Percentiles rank a stretch among this genome's conserved stretches.
phyloP scores from a whole-genome alignment of 306 rosid species.

The Purshia tridentata region DNA sequence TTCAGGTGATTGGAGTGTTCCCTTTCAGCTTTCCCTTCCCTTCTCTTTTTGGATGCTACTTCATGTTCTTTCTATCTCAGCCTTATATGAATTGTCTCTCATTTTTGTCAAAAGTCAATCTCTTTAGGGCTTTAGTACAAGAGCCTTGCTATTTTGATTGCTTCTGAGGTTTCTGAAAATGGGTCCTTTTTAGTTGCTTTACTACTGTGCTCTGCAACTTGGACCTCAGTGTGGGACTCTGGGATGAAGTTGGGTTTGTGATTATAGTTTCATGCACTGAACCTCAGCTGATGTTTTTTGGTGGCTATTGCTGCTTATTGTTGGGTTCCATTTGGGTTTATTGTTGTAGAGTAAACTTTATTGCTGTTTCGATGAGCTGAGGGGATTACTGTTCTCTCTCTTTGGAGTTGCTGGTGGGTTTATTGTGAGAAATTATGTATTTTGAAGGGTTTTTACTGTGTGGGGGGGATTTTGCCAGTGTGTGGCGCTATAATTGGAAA shows the following conservation, averaged over 20 bases:
- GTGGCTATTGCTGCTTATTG: constrained; percentile 24
- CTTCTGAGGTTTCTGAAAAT: constrained; percentile 38
- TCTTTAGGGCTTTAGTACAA: constrained; percentile 18
- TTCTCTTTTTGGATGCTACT: constrained; percentile 34
- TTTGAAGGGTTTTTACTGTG: constrained; percentile 28
- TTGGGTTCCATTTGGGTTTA: constrained; percentile 25
- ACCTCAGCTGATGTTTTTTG: constrained; percentile 27
- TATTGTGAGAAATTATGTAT: constrained; percentile 18
- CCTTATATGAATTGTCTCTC: constrained; percentile 32
- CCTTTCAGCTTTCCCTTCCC: constrained; percentile 30
- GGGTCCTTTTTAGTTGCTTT: constrained; percentile 33
- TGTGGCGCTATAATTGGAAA: constrained; percentile 17
- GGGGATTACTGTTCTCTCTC: constrained; percentile 21
- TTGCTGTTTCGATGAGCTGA: constrained; percentile 26
- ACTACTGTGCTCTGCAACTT: constrained; percentile 24
- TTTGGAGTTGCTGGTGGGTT: constrained; percentile 23
- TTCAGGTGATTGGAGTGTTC: constrained; percentile 63
- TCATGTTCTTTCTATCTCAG: constrained; percentile 32
- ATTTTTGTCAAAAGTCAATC: constrained; percentile 22
- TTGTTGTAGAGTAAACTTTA: constrained; percentile 25
- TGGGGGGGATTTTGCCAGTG: constrained; percentile 24
- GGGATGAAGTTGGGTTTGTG: constrained; percentile 25
- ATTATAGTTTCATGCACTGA: constrained; percentile 18
- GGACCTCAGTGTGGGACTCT: constrained; percentile 22
- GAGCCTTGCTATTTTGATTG: constrained; percentile 26